These are phyloP conservation scores for Pythium insidiosum DNA, from an alignment of 352 stramenopile genomes.

Conservation along the genomic window DNA sequence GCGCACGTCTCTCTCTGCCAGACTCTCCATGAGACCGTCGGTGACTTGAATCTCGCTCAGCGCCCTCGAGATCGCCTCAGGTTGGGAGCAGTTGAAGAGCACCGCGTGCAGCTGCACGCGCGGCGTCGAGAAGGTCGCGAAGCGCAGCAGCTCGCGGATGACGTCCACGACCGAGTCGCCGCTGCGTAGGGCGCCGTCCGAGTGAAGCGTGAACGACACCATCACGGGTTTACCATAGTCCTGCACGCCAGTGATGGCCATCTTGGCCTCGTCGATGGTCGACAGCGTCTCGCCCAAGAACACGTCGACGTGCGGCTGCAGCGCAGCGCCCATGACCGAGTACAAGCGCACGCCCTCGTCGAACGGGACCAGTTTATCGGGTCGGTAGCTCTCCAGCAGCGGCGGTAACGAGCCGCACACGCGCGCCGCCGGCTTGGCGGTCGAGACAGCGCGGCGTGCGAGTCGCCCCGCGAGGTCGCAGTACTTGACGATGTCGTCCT, in stretches of 20 bases:
- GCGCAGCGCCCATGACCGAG: conserved; percentile 41
- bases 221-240: conserved; percentile 38
- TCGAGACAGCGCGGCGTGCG: conserved; percentile 17
- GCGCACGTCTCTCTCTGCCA: conserved; percentile 15
- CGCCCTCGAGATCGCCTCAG: conserved; percentile 77
- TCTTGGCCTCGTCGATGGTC: conserved; percentile 71
- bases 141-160: conserved; percentile 29
- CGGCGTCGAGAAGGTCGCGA: conserved; percentile 9
- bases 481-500: conserved; percentile 50
- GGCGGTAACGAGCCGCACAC: conserved; percentile 84
- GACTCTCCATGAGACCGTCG: conserved; percentile 3
- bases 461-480: conserved; percentile 44
- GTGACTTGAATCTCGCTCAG: conserved; percentile 40
- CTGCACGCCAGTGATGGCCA: conserved; percentile 68
- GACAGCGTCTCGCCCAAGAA: conserved; percentile 89
- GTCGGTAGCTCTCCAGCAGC: conserved; percentile 82
- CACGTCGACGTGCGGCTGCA: conserved; percentile 62
- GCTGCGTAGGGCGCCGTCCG: conserved; percentile 60
- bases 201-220: conserved; percentile 79
- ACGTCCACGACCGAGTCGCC: conserved; percentile 45
- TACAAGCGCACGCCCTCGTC: conserved; percentile 72
- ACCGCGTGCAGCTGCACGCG: conserved; percentile 39
- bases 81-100: conserved; percentile 88
- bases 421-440: conserved; percentile 10
- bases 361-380: conserved; percentile 67